A percentile compares a stretch with the other conserved stretches of the same genome.
Conservation (phyloP, 176 grass and related monocot genomes). For the Pontederia paniculata region DNA sequence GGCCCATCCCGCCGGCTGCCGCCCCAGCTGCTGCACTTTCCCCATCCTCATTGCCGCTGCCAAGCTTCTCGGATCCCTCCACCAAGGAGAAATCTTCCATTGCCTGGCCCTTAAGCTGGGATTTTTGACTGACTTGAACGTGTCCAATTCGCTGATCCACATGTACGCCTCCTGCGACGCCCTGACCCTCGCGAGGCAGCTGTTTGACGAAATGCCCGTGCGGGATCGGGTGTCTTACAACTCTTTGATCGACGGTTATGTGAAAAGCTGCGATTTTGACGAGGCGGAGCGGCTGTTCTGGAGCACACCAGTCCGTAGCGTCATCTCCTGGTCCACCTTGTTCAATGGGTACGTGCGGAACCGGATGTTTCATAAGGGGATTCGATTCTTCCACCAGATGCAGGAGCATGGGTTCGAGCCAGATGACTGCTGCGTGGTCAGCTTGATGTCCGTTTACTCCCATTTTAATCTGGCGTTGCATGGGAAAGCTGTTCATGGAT, state of each 20-base stretch:
- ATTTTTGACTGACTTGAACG: constrained; percentile 22
- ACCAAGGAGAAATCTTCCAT: constrained; percentile 31
- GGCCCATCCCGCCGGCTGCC: constrained; percentile 22
- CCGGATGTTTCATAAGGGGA: constrained; percentile 22
- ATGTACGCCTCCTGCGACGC: constrained; percentile 20
- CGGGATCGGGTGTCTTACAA: constrained; percentile 28
- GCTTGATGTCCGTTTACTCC: constrained; percentile 19
- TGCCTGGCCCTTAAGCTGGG: constrained; percentile 30
- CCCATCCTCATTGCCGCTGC: constrained; percentile 23
- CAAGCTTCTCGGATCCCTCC: constrained; percentile 19
- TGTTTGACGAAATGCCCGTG: constrained; percentile 28
- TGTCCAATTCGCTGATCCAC: constrained; percentile 32
- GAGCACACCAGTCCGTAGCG: constrained; percentile 13
- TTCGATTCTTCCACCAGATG: constrained; percentile 27
- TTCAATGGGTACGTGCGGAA: constrained; percentile 33
- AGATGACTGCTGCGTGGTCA: constrained; percentile 25
- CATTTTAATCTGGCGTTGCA: constrained; percentile 15
- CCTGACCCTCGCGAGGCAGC: constrained; percentile 19
- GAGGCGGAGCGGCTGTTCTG: constrained; percentile 31
- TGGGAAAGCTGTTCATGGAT: constrained; percentile 34
- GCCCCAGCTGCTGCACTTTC: constrained; percentile 24
- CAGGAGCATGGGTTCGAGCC: constrained; percentile 18
- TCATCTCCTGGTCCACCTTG: constrained; percentile 26
- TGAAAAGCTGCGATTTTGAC: constrained; percentile 20
- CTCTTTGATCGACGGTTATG: constrained; percentile 29